Base-by-base conservation (phyloP, 352 stramenopile species). In the Saprolegnia parasitica region DNA sequence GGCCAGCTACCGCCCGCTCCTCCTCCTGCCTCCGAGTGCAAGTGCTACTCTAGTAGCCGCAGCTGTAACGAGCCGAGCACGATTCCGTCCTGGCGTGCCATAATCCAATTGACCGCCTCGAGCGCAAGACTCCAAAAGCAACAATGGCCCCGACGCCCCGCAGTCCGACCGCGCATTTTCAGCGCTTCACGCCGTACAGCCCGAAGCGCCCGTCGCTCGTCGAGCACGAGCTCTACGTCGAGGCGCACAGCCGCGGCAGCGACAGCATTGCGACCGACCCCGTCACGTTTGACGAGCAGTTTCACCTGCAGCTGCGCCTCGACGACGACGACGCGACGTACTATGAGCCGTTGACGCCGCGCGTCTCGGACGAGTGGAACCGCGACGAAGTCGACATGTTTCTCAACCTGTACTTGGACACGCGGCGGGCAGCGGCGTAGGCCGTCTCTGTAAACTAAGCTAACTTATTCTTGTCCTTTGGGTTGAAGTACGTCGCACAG, bases 201-300 rank as follows among this genome's bases (percentile, higher is more conserved):
- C 52, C 52, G 11, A 60, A 60, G 35, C 52, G 52, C 35, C 52
- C 52, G 16, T 60, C 52, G 52, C 52, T 60, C 11, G 52, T 60
- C 35, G 52, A 60, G 35, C 52, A 60, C 35, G 24, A 60, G 9
- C 11, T 60, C 24, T 60, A 60, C n/a, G 52, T 60, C 11, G 35
- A 60, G 24, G 52, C 11, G 35, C 52, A 24, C 52, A 42, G 13
- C 24, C 35, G 52, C 13, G 24, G 11, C 35, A 26, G 52, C 52
- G 52, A 16, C 13, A 16, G 11, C 24, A 60, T 60, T 5, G n/a
- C 24, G 47, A 23, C 24, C 13, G 52, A 60, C 35, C 52, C 52
- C 35, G 52, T 60, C 11, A 60, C 11, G 11, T 60, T 60, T 9
- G 52, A 60, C 52, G n/a, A 60, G 11, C 13, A 60, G 11, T 60